Evolutionary conservation across 495 filamentous ascomycete genomes (phyloP), one percentile per base, ranked within the genome.

Genomic region (Achaetomiella virescens): DNA sequence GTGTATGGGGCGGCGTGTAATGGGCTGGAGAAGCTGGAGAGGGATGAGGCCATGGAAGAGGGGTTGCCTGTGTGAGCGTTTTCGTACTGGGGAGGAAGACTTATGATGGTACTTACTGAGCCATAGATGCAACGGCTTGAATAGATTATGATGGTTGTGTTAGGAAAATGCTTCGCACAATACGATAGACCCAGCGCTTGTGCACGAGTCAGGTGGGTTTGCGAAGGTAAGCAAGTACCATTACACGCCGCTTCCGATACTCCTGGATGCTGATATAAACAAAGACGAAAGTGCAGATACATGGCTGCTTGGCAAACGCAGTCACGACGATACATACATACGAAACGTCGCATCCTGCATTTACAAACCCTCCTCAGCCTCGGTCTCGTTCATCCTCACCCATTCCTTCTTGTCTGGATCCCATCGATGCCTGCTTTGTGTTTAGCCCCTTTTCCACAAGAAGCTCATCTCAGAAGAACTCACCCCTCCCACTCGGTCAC

Each of bases 1-100:
- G 87, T 96, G 0, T 96, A 91, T 67, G 91, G 91, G 8, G 85
- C 88, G 6, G 66, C 78, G 29, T 70, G 74, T 52, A 72, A 66
- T 37, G 72, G 66, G 36, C 62, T 73, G 52, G 76, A 72, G 68
- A 70, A 66, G 46, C 66, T 78, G 33, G 78, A 81, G 52, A 61
- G 72, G 50, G 78, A 80, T 47, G 73, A 78, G 44, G 70, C 61
- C 45, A 46, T 64, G 18, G 67, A 73, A 41, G 75, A 76, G 55
- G 78, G 78, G 12, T 66, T 79, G 61, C 66, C 70, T 45, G 76
- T 81, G 57, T 81, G 61, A 62, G 27, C 9, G 15, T 21, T 21
- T 7, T 4, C 21, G 3, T 17, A 43, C 36, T 2, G 15, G 38
- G 10, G 14, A 17, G 7, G 15, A 15, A 38, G 15, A 4, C 7